Evolutionary conservation across 129 eudicot species (phyloP).

Genomic region (Arctium lappa): DNA sequence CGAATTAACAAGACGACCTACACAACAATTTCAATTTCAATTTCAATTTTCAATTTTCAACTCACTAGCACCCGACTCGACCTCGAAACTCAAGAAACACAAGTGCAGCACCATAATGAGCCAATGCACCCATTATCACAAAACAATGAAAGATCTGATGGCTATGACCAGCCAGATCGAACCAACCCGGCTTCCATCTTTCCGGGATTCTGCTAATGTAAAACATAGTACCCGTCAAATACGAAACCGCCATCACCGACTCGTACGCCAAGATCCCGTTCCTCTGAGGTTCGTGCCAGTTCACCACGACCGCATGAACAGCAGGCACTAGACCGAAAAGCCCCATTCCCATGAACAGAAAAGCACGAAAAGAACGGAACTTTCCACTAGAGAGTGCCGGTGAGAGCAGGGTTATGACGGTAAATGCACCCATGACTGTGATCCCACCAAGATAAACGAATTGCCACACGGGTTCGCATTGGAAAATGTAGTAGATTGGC

Average conservation of each 20-base stretch:
- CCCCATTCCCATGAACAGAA: constrained; percentile 83
- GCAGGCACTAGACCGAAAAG: constrained; percentile 82
- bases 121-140: constrained; percentile 88
- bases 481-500: constrained; percentile 93
- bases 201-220: constrained; percentile 81
- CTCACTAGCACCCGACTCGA: constrained; percentile 44
- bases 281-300: constrained; percentile 79
- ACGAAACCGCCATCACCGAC: constrained; percentile 66
- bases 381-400: constrained; percentile 68
- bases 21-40: not conserved
- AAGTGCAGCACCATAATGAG: constrained; percentile 89
- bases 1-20: constrained; percentile 3
- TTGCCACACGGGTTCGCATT: constrained; percentile 80
- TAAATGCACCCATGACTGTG: constrained; percentile 61
- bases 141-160: constrained; percentile 94
- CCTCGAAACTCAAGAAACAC: constrained; percentile 57
- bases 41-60: not conserved
- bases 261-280: constrained; percentile 70
- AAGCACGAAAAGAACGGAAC: constrained; percentile 66
- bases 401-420: constrained; percentile 59
- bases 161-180: constrained; percentile 93
- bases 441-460: constrained; percentile 70
- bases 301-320: constrained; percentile 56
- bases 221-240: constrained; percentile 69
- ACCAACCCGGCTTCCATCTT: constrained; percentile 89